Base-by-base conservation (phyloP, 1,284 basidiomycete species). In the Boletus sp. region DNA sequence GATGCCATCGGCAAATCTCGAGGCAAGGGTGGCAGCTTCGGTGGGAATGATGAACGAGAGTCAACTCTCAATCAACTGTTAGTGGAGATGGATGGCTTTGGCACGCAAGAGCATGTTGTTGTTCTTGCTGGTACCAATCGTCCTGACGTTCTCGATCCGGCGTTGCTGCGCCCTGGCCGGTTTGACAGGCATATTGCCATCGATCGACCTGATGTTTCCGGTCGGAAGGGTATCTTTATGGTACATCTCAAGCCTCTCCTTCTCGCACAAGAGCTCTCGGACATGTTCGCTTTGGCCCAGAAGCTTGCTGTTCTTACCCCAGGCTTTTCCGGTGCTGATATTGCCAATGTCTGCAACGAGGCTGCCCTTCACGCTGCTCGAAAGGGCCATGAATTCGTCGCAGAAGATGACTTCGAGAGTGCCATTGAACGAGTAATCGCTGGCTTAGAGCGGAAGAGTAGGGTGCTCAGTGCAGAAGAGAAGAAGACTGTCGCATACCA, bases 41-140 rank as follows among this genome's bases (percentile, higher is more conserved):
- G 95, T 47, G 95, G 95, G 17, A 98, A 98, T 70, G 95, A 99
- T 66, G 95, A 99, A 69, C 86, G 96, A 40, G 96, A 99, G 72
- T 92, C 91, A 12, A 99, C 95, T 16, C 81, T 99, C 53, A 99
- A 99, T 69, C 96, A 99, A 71, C 77, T 99, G 14, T 76, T 99
- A 51, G 95, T 99, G 38, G 95, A 99, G 75, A 99, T 99, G 95
- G 95, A 99, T 69, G 95, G 95, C 32, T 99, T 99, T 72, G 88
- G 88, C 37, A 95, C 94, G 12, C 84, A 91, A 56, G 92, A 98
- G 69, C 94, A 98, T 64, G 85, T 99, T 54, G 95, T 99, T 48
- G 89, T 99, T 14, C 80, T 99, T 32, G 93, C 96, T 0, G 95
- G 96, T 57, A 99, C 96, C 17, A 99, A 99, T 72, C 76, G 96